phyloP scores from a whole-genome alignment of 148 eudicot genomes.

The Cornus suecica region DNA sequence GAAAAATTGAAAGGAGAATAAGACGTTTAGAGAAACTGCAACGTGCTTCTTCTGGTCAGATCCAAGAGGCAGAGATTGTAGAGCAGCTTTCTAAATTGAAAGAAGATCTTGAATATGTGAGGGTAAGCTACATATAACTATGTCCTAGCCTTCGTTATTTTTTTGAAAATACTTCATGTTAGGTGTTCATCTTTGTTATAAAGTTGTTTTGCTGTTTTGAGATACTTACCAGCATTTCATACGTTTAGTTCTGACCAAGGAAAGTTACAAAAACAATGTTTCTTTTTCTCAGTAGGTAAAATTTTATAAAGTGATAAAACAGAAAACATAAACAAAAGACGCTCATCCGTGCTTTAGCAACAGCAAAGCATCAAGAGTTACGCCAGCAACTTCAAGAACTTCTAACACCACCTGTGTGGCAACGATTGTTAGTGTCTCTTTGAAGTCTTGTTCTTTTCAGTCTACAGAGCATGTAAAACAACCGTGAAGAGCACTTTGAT shows the following conservation, averaged over 20 bases:
- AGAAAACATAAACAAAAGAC: too few relatives aligned
- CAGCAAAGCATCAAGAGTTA: too few relatives aligned
- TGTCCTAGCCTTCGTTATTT: not conserved
- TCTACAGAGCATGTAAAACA: too few relatives aligned
- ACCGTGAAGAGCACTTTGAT: too few relatives aligned
- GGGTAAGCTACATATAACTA: conserved; percentile 48
- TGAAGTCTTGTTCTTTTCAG: too few relatives aligned
- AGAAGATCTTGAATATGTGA: conserved; percentile 95
- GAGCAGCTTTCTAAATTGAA: conserved; percentile 68
- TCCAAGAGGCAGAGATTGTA: conserved; percentile 59
- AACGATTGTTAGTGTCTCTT: too few relatives aligned
- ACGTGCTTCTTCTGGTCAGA: conserved; percentile 55
- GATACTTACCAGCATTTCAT: not conserved
- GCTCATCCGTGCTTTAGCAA: too few relatives aligned
- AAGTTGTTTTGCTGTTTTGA: not conserved
- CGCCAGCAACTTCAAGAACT: too few relatives aligned
- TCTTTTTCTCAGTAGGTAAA: too few relatives aligned
- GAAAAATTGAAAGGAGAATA: conserved; percentile 83
- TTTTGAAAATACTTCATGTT: not conserved
- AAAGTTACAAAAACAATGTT: not conserved
- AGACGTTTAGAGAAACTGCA: conserved; percentile 90
- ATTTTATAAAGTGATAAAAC: too few relatives aligned
- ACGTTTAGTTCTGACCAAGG: not conserved
- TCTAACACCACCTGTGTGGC: too few relatives aligned
- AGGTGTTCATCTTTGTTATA: not conserved